Conservation (phyloP, 106 monocot species). For the Triglochin maritima region DNA sequence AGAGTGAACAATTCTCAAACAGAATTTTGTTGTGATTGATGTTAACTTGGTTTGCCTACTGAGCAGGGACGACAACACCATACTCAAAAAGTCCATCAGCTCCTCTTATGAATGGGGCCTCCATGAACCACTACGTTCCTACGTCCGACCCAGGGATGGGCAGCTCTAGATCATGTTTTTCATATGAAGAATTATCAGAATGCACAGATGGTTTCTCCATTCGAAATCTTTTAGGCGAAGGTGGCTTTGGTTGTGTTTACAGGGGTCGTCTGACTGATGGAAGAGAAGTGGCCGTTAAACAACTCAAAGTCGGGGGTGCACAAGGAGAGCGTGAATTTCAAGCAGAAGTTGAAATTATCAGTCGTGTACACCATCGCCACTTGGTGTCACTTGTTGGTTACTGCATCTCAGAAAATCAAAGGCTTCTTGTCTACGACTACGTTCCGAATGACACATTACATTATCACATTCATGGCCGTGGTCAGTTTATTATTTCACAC, state of each 20-base stretch:
- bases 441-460: constrained; percentile 78
- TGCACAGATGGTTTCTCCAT: constrained; percentile 62
- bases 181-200: constrained; percentile 51
- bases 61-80: constrained; percentile 21
- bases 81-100: constrained; percentile 19
- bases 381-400: constrained; percentile 84
- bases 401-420: constrained; percentile 60
- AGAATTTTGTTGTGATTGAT: background rate
- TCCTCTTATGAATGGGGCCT: constrained; percentile 30
- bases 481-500: constrained; percentile 21
- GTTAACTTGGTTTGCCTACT: background rate
- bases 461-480: constrained; percentile 53
- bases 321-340: constrained; percentile 82
- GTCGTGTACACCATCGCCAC: constrained; percentile 86
- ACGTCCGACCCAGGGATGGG: constrained; percentile 36
- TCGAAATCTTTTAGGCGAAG: constrained; percentile 71
- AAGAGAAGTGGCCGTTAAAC: constrained; percentile 85
- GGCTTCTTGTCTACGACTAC: constrained; percentile 86
- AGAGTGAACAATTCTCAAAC: background rate
- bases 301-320: constrained; percentile 57
- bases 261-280: constrained; percentile 71
- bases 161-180: constrained; percentile 52
- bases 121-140: constrained; percentile 14
- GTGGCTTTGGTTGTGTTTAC: constrained; percentile 88
- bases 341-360: constrained; percentile 88